Evolutionary conservation across 208 protist genomes (phyloP), one percentile per base, ranked within the genome.

Genomic region (Trypanosomatidae sp.): DNA sequence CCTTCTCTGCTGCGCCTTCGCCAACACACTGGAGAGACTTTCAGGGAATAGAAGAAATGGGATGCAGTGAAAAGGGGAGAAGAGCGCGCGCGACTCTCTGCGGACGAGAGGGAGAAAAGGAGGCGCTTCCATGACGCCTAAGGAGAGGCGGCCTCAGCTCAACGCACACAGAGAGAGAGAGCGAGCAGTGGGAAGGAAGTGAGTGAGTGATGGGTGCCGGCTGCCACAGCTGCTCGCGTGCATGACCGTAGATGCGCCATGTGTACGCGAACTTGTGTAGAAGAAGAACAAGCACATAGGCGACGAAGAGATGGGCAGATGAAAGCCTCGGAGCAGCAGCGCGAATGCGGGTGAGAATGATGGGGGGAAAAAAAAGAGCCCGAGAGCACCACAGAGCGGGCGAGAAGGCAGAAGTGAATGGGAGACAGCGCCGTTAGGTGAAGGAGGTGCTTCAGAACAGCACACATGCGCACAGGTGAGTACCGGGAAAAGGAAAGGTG

Each of bases 401-500:
- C 36, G 36, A 39, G 36, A 39, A 39, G 36, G 36, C 36, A 39
- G 36, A 39, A 39, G 36, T 39, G 36, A 39, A 39, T 3, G 36
- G 36, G 36, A 39, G 0, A 39, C 36, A 39, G 36, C 36, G 36
- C 36, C 36, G 36, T 39, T 39, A 39, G 36, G 36, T 39, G 36
- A 39, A 39, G 36, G 36, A 39, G 36, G 36, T 39, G 56, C 56
- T 41, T 4, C 56, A 13, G 36, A 62, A 62, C 36, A 13, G 12
- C 36, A 47, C 60, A 66, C 39, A 70, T 12, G 41, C 10, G 25
- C 25, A 58, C 6, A 56, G 56, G 13, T 55, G 65, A 66, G 53
- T 33, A 69, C 67, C 56, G 65, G 74, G 68, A 70, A 30, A 59
- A 39, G 56, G 39, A 59, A 10, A 58, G 1, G 69, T 62, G 36